These are phyloP conservation scores for Phytopythium helicoides DNA, from an alignment of 352 stramenopile genomes.

Conservation along the genomic window DNA sequence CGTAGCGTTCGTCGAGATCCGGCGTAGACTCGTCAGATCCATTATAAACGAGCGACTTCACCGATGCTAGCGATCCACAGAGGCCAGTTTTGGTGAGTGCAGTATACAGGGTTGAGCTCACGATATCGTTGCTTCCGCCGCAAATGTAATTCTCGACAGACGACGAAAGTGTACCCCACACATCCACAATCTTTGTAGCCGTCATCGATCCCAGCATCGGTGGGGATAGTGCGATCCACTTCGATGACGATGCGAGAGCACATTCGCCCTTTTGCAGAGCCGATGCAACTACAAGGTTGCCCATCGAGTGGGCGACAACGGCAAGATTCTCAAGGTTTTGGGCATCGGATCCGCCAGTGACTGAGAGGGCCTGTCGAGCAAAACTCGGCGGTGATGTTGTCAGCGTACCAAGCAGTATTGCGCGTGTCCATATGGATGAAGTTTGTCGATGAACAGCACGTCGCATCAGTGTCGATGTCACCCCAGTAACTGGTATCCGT, in stretches of 20 bases:
- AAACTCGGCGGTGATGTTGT: constrained; percentile 12
- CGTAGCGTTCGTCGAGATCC: constrained; percentile 14
- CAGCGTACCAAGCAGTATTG: constrained; percentile 19
- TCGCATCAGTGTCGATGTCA: constrained; percentile 16
- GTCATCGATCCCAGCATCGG: constrained; percentile 33
- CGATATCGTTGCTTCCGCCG: constrained; percentile 8
- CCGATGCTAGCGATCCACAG: constrained; percentile 15
- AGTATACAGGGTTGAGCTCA: constrained; percentile 9
- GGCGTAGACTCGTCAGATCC: constrained; percentile 10
- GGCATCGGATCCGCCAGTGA: constrained; percentile 6
- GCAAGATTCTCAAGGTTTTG: constrained; percentile 22
- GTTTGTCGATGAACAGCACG: constrained; percentile 32
- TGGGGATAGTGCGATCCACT: constrained; percentile 36
- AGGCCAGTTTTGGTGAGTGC: constrained; percentile 11
- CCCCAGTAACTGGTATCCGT: constrained; percentile 19
- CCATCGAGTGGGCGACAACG: constrained; percentile 46
- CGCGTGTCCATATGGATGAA: constrained; percentile 29
- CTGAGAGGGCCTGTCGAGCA: constrained; percentile 14
- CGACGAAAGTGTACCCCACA: constrained; percentile 13
- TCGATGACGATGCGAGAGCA: constrained; percentile 18
- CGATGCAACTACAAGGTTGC: constrained; percentile 31
- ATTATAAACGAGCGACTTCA: constrained; percentile 16
- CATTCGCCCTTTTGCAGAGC: constrained; percentile 28
- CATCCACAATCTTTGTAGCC: constrained; percentile 9
- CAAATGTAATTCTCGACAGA: constrained; percentile 12